Conservation (phyloP, 768 basidiomycete species). For the Russula virescens region DNA sequence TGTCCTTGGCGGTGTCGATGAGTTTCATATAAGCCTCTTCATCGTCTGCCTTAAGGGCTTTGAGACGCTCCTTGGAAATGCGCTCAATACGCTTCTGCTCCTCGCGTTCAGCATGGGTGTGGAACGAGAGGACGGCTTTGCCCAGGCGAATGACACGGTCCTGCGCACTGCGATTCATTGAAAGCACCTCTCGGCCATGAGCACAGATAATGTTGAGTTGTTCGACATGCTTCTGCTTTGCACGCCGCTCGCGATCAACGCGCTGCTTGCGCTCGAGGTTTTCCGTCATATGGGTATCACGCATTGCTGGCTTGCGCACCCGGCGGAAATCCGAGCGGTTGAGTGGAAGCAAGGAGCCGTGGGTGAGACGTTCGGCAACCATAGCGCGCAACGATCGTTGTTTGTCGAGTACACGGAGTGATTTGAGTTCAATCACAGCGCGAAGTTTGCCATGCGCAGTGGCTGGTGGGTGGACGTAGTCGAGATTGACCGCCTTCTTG, state of each 20-base stretch:
- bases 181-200: slow-evolving; percentile 73
- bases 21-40: slow-evolving; percentile 99
- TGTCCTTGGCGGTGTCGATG: slow-evolving; percentile 98
- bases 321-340: slow-evolving; percentile 91
- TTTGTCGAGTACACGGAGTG: slow-evolving; percentile 81
- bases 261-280: slow-evolving; percentile 88
- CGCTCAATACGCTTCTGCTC: slow-evolving; percentile 96
- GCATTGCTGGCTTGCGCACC: slow-evolving; percentile 74
- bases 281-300: slow-evolving; percentile 88
- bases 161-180: slow-evolving; percentile 54
- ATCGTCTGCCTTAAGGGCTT: slow-evolving; percentile 95
- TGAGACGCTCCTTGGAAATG: slow-evolving; percentile 94
- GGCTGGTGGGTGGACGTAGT: slow-evolving; percentile 45
- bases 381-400: slow-evolving; percentile 83
- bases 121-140: slow-evolving; percentile 75
- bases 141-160: slow-evolving; percentile 59
- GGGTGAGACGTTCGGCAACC: slow-evolving; percentile 81
- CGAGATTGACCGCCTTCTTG: slow-evolving; percentile 30
- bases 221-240: slow-evolving; percentile 94
- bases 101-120: slow-evolving; percentile 90
- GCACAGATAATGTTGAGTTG: slow-evolving; percentile 81
- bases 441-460: slow-evolving; percentile 76
- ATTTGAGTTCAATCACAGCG: slow-evolving; percentile 90
- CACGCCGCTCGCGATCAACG: slow-evolving; percentile 84
- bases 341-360: slow-evolving; percentile 82